Conservation (phyloP, 148 eudicot genomes). For the Silene latifolia region DNA sequence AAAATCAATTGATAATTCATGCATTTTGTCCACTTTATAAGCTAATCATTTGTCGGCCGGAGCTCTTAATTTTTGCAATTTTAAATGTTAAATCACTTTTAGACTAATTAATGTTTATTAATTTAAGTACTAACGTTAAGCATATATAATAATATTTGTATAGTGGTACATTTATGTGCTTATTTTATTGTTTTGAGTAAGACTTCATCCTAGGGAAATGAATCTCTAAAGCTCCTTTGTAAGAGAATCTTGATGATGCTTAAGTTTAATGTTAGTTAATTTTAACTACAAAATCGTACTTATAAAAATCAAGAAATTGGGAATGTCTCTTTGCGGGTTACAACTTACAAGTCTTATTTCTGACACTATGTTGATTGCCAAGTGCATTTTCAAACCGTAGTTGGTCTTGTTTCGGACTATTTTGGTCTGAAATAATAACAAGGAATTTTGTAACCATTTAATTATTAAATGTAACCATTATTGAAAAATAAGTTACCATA, state of each 20-base stretch:
- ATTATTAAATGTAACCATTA: too few relatives aligned
- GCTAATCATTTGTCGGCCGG: constrained; percentile 41
- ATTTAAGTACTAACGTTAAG: neutral
- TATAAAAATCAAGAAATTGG: neutral
- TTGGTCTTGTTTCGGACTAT: too few relatives aligned
- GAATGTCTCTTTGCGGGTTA: constrained; percentile 27
- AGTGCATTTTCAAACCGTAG: too few relatives aligned
- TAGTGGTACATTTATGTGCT: neutral
- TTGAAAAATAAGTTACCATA: too few relatives aligned
- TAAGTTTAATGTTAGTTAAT: constrained; percentile 17
- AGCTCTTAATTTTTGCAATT: constrained; percentile 16
- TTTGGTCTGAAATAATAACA: too few relatives aligned
- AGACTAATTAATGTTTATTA: neutral
- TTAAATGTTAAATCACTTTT: constrained; percentile 19
- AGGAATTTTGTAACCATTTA: too few relatives aligned
- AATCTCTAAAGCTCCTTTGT: constrained; percentile 22
- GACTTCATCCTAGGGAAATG: constrained; percentile 23
- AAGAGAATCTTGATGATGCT: constrained; percentile 26
- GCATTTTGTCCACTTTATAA: constrained; percentile 33
- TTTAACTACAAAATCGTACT: neutral
- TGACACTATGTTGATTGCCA: constrained; percentile 17
- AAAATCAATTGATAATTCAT: constrained; percentile 28
- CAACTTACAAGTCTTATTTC: constrained; percentile 23
- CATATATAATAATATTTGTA: neutral
- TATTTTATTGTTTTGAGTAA: neutral